phyloP scores from a whole-genome alignment of 345 rosid genomes.

The Trapa incisa region DNA sequence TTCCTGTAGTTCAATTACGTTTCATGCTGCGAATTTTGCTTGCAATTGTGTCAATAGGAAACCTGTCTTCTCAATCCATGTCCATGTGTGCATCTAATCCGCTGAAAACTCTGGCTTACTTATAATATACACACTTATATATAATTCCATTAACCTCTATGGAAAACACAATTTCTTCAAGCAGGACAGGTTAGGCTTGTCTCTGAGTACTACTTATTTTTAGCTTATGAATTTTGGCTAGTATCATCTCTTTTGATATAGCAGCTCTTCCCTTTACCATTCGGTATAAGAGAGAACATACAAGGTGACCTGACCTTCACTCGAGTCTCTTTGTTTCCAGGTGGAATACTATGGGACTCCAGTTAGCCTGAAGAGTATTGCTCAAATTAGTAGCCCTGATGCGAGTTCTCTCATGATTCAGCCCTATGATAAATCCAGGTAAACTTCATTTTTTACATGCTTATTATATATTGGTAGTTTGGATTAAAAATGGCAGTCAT shows the following conservation, averaged over 20 bases:
- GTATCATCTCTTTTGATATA: background rate
- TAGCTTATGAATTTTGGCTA: background rate
- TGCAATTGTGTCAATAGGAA: background rate
- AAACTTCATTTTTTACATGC: background rate
- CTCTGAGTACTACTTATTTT: background rate
- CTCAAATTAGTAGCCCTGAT: slow-evolving; percentile 91
- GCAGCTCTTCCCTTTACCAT: background rate
- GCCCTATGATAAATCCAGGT: slow-evolving; percentile 97
- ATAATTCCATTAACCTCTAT: no score
- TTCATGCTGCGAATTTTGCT: no score
- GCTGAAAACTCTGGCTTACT: background rate
- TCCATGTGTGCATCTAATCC: background rate
- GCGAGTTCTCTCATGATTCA: slow-evolving; percentile 78
- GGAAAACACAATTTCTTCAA: background rate
- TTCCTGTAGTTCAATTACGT: no score
- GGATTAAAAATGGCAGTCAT: background rate
- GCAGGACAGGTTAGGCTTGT: background rate
- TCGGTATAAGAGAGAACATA: background rate
- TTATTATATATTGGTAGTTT: background rate
- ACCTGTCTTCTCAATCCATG: background rate
- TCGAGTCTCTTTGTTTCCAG: slow-evolving; percentile 19
- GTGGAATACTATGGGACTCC: slow-evolving; percentile 95
- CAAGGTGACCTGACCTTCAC: background rate
- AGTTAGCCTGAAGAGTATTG: slow-evolving; percentile 75
- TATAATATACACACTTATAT: no score